phyloP scores from a whole-genome alignment of 257 asterid species.

The Solanum lignicaule region DNA sequence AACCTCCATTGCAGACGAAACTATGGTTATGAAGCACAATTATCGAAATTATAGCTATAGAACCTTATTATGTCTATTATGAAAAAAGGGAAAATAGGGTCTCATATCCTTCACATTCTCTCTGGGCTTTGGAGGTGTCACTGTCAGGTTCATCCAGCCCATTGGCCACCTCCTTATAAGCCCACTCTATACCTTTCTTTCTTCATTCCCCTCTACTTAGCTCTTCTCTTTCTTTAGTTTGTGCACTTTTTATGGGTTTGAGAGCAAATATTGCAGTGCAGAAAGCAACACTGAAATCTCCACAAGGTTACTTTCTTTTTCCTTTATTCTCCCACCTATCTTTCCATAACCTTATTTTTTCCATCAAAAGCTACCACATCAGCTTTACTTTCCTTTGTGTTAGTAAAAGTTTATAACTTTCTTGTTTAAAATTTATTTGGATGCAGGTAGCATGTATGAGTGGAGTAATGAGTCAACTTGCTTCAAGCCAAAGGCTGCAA shows the following conservation, averaged over 20 bases:
- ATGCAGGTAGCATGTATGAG: constrained; percentile 33
- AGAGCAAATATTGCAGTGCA: constrained; percentile 36
- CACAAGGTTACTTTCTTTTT: constrained; percentile 29
- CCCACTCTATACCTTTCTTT: constrained; percentile 15
- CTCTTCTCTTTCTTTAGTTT: constrained; percentile 2
- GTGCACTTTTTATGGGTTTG: constrained; percentile 29
- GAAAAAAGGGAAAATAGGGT: neutral
- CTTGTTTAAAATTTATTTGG: neutral
- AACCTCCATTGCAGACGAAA: too few relatives aligned
- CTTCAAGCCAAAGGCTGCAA: constrained; percentile 2
- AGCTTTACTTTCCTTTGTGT: neutral
- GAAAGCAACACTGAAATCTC: constrained; percentile 27
- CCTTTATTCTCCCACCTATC: neutral
- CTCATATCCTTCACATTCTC: neutral
- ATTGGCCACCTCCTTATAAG: constrained; percentile 23
- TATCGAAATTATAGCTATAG: too few relatives aligned
- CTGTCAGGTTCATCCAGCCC: constrained; percentile 52
- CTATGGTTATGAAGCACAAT: too few relatives aligned
- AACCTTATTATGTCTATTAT: too few relatives aligned
- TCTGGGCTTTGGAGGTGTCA: constrained; percentile 16
- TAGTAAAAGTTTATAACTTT: neutral
- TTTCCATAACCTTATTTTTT: neutral
- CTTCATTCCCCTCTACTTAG: constrained; percentile 2
- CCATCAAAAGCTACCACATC: neutral
- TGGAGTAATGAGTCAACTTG: constrained; percentile 2